Evolutionary conservation across 2,329 filamentous ascomycete genomes (phyloP).

Genomic region (Colletotrichum lupini): DNA sequence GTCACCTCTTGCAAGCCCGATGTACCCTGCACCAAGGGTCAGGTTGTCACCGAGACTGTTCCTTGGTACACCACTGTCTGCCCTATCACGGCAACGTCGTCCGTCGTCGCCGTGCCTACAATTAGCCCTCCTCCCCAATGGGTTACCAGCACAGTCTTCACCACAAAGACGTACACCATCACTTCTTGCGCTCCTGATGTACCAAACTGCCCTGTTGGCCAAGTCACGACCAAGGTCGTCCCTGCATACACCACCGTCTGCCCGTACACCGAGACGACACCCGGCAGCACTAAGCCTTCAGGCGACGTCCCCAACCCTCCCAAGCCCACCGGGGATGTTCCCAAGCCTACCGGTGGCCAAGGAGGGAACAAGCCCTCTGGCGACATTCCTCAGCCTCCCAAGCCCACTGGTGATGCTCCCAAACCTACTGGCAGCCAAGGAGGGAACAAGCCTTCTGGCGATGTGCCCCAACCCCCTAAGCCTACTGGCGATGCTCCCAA

Average conservation of each 20-base stretch:
- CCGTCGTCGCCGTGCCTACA: constrained; percentile 14
- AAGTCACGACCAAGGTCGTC: constrained; percentile 49
- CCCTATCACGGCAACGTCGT: constrained; percentile 45
- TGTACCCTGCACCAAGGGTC: constrained; percentile 43
- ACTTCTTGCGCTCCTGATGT: constrained; percentile 62
- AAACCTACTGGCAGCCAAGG: not conserved
- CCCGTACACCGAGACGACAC: constrained; percentile 45
- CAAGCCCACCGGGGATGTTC: not conserved
- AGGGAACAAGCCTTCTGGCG: not conserved
- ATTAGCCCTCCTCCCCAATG: constrained; percentile 23
- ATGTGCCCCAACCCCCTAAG: not conserved
- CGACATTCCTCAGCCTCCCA: constrained; percentile 48
- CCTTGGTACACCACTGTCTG: constrained; percentile 54
- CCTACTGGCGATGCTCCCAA: not conserved
- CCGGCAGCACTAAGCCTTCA: constrained; percentile 1
- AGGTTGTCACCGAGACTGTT: constrained; percentile 50
- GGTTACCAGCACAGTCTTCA: constrained; percentile 52
- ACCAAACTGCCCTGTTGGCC: constrained; percentile 49
- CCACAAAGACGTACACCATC: constrained; percentile 61
- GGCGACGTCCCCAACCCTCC: constrained; percentile 48
- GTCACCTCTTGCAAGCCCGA: constrained; percentile 59
- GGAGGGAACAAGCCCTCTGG: constrained; percentile 19
- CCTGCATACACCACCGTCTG: constrained; percentile 54
- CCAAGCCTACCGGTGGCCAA: not conserved
- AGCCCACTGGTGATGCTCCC: not conserved